Conservation (phyloP, 2,329 filamentous ascomycete species). For the Diaporthe sp. region DNA sequence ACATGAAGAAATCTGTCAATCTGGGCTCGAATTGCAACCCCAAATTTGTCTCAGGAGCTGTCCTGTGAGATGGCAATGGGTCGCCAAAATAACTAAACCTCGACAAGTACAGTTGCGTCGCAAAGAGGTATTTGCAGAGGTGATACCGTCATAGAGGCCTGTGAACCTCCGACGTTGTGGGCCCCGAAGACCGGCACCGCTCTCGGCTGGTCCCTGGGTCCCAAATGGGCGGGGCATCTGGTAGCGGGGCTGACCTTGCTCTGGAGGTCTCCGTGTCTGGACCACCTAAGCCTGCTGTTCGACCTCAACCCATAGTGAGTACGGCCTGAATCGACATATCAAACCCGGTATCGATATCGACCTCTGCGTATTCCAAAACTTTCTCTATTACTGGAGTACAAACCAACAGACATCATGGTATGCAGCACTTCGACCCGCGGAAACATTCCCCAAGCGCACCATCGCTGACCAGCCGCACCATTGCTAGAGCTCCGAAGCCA, state of each 20-base stretch:
- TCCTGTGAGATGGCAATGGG: not conserved
- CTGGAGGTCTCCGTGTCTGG: not conserved
- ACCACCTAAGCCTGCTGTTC: not conserved
- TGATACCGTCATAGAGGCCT: constrained; percentile 30
- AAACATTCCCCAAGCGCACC: not conserved
- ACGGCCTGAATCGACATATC: no score
- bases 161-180: constrained; percentile 13
- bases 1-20: constrained; percentile 66
- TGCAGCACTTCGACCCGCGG: not conserved
- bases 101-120: not conserved
- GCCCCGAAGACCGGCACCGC: constrained; percentile 28
- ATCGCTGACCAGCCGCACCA: not conserved
- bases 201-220: constrained; percentile 26
- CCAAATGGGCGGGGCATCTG: constrained; percentile 23
- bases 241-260: constrained; percentile 33
- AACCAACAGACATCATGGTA: constrained; percentile 35
- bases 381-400: not conserved
- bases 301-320: constrained; percentile 15
- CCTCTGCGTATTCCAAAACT: not conserved
- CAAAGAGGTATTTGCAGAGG: constrained; percentile 22
- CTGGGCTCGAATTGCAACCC: not conserved
- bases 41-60: not conserved
- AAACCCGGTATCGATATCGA: not conserved
- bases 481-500: constrained; percentile 79
- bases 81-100: not conserved